phyloP scores from a whole-genome alignment of 75 land plant genomes.

The Cunninghamia lanceolata region DNA sequence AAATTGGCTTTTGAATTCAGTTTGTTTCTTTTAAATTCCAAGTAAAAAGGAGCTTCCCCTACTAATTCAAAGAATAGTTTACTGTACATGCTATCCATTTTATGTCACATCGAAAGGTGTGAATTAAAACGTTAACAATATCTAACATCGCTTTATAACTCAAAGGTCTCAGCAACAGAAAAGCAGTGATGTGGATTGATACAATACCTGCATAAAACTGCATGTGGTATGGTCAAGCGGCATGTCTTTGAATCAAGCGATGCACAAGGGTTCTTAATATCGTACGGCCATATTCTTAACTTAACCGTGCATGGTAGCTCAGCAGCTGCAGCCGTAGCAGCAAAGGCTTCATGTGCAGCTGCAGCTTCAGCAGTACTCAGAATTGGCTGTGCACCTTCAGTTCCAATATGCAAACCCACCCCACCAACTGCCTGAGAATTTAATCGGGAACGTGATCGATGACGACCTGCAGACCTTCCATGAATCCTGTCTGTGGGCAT shows the following conservation, averaged over 20 bases:
- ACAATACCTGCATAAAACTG: conserved; percentile 92
- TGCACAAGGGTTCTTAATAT: conserved; percentile 72
- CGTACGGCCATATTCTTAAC: conserved; percentile 86
- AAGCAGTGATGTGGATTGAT: background rate
- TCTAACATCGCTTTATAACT: background rate
- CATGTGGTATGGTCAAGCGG: conserved; percentile 86
- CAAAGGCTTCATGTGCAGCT: conserved; percentile 32
- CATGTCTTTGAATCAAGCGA: conserved; percentile 62
- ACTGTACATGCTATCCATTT: too few relatives aligned
- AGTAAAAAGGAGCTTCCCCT: too few relatives aligned
- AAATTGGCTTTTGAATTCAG: too few relatives aligned
- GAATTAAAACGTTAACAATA: too few relatives aligned
- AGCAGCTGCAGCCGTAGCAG: conserved; percentile 50
- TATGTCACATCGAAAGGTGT: too few relatives aligned
- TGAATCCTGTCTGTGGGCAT: conserved; percentile 11
- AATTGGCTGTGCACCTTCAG: conserved; percentile 23
- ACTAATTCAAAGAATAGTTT: too few relatives aligned
- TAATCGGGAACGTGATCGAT: conserved; percentile 19
- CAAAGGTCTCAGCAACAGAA: background rate
- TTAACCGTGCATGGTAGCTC: conserved; percentile 93
- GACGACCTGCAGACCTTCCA: conserved; percentile 30
- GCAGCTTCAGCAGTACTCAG: conserved; percentile 47
- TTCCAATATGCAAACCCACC: conserved; percentile 4
- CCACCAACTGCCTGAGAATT: conserved; percentile 4
- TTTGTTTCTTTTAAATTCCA: too few relatives aligned